Conservation (phyloP, 208 protist genomes). For the Trypanosoma grayi region DNA sequence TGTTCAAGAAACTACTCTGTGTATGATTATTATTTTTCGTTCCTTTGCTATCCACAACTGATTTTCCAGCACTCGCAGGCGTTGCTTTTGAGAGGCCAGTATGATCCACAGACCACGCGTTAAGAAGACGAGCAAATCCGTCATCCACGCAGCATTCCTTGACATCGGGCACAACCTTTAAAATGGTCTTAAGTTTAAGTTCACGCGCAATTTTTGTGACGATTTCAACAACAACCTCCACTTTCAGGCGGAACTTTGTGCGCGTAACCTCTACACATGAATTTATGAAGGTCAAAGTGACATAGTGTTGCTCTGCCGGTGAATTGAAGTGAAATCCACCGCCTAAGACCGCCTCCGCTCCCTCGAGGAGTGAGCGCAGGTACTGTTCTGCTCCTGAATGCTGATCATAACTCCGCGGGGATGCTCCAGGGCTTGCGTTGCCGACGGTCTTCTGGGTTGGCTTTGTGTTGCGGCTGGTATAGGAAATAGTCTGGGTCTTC, state of each 20-base stretch:
- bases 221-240: conserved; percentile 42
- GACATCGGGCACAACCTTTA: conserved; percentile 41
- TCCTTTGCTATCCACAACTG: conserved; percentile 46
- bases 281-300: conserved; percentile 79
- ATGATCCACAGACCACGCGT: conserved; percentile 72
- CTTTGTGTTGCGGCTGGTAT: no score
- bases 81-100: conserved; percentile 41
- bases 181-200: conserved; percentile 53
- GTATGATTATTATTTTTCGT: not conserved
- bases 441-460: not conserved
- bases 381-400: conserved; percentile 39
- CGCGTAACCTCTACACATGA: conserved; percentile 77
- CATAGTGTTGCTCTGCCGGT: conserved; percentile 45
- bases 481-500: not conserved
- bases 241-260: conserved; percentile 80
- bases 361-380: conserved; percentile 54
- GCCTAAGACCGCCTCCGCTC: conserved; percentile 56
- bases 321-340: conserved; percentile 27
- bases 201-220: conserved; percentile 26
- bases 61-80: conserved; percentile 33
- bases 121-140: conserved; percentile 75
- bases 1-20: conserved; percentile 47
- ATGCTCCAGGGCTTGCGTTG: not conserved
- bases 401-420: conserved; percentile 17
- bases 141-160: conserved; percentile 84